Percentiles rank a stretch among this genome's conserved stretches.
Evolutionary conservation across 2,329 filamentous ascomycete species (phyloP).

Genomic region (Apiospora koreana): DNA sequence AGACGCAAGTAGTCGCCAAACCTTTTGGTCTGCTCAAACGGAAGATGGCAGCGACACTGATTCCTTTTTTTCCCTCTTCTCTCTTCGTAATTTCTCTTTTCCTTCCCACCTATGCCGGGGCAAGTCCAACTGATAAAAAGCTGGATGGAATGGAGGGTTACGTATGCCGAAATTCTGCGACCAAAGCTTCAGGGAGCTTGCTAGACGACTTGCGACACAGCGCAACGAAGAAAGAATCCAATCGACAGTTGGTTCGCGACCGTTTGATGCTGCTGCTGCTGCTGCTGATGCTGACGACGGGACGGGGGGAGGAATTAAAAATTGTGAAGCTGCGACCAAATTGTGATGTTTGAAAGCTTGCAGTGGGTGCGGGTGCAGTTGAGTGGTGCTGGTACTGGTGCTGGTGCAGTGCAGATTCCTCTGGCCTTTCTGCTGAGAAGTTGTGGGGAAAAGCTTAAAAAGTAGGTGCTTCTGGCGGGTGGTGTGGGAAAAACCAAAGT

Average conservation of each 20-base stretch:
- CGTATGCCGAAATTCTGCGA: background rate
- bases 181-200: background rate
- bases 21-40: constrained; percentile 36
- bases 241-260: background rate
- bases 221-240: background rate
- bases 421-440: constrained; percentile 3
- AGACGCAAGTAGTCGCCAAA: constrained; percentile 38
- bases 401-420: constrained; percentile 1
- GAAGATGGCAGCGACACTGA: constrained; percentile 23
- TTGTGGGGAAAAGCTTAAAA: constrained; percentile 9
- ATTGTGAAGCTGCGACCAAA: constrained; percentile 4
- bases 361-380: background rate
- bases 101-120: constrained; percentile 7
- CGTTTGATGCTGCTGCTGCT: background rate
- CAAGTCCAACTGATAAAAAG: background rate
- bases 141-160: constrained; percentile 6
- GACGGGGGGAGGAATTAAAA: background rate
- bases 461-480: background rate
- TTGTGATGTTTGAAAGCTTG: constrained; percentile 1
- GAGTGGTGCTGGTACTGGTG: no score
- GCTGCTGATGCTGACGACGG: background rate
- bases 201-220: background rate
- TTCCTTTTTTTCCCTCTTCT: constrained; percentile 12
- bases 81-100: background rate
- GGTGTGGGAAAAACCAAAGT: background rate